phyloP scores from a whole-genome alignment of 2,329 filamentous ascomycete species.

The Colletotrichum sp. region DNA sequence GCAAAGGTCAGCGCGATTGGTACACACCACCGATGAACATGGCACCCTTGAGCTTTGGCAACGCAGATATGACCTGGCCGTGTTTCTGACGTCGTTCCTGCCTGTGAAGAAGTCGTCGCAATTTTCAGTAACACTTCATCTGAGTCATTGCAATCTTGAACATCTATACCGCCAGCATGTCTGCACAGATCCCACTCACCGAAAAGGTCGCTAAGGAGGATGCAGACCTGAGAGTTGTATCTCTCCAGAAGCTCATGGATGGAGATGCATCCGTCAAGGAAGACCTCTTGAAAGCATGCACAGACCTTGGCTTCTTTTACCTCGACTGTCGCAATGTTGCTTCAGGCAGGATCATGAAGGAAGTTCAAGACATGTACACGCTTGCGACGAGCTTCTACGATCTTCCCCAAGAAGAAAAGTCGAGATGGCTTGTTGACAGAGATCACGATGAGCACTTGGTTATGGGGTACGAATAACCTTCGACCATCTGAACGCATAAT shows the following conservation, averaged over 20 bases:
- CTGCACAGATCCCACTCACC: neutral
- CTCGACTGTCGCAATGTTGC: neutral
- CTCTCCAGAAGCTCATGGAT: neutral
- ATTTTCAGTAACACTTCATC: neutral
- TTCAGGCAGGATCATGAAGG: neutral
- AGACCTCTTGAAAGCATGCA: neutral
- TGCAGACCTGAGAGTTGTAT: neutral
- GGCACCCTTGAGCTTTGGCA: neutral
- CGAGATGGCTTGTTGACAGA: neutral
- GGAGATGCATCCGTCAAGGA: neutral
- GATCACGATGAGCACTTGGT: constrained; percentile 4
- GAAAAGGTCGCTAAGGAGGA: neutral
- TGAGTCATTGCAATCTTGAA: neutral
- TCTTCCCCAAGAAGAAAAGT: neutral
- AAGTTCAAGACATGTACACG: neutral
- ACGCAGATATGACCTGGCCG: neutral
- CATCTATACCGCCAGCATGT: neutral
- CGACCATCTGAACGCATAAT: neutral
- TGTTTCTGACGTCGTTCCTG: neutral
- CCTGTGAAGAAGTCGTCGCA: neutral
- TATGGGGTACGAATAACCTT: neutral
- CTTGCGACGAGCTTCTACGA: neutral
- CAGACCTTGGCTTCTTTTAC: constrained; percentile 4
- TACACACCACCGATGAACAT: neutral
- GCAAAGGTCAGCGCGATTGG: neutral